These are phyloP conservation scores for Passiflora organensis DNA, from an alignment of 345 rosid genomes.

Conservation along the genomic window DNA sequence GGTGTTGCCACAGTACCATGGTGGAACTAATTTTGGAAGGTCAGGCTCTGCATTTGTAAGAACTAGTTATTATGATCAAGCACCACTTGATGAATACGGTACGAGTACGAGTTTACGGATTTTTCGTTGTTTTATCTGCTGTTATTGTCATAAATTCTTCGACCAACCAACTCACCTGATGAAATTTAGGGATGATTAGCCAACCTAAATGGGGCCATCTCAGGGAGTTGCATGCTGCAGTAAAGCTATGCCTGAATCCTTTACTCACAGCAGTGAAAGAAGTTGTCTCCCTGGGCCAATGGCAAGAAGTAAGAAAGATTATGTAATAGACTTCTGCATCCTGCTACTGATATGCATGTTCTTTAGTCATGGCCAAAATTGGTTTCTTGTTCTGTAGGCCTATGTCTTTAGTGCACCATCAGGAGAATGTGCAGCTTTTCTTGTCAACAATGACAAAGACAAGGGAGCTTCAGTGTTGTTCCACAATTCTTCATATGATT, in stretches of 20 bases:
- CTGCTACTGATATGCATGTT: too few relatives aligned
- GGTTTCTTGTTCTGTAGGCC: slow-evolving; percentile 33
- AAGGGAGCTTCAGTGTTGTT: slow-evolving; percentile 34
- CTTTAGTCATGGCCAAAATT: too few relatives aligned
- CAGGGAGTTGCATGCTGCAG: slow-evolving; percentile 58
- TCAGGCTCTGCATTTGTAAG: slow-evolving; percentile 47
- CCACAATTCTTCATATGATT: slow-evolving; percentile 36
- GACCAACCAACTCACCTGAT: slow-evolving; percentile 28
- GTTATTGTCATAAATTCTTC: background rate
- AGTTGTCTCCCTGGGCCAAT: slow-evolving; percentile 35
- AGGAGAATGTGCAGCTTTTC: slow-evolving; percentile 59
- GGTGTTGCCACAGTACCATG: slow-evolving; percentile 56
- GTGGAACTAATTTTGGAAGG: slow-evolving; percentile 86
- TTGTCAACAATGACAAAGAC: slow-evolving; percentile 46
- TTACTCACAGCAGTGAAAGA: slow-evolving; percentile 41
- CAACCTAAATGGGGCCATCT: slow-evolving; percentile 88
- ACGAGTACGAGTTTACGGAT: background rate
- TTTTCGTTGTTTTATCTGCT: background rate
- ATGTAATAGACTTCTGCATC: too few relatives aligned
- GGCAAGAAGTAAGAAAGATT: slow-evolving; percentile 62
- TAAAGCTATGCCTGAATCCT: slow-evolving; percentile 51
- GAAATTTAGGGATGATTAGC: slow-evolving; percentile 47
- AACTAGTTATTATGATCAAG: slow-evolving; percentile 67
- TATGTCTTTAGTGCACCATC: slow-evolving; percentile 43
- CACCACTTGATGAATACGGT: slow-evolving; percentile 91